Percentiles rank a stretch among this genome's conserved stretches.
Conservation (phyloP, 2,329 filamentous ascomycete genomes). For the Beauveria rudraprayagi region DNA sequence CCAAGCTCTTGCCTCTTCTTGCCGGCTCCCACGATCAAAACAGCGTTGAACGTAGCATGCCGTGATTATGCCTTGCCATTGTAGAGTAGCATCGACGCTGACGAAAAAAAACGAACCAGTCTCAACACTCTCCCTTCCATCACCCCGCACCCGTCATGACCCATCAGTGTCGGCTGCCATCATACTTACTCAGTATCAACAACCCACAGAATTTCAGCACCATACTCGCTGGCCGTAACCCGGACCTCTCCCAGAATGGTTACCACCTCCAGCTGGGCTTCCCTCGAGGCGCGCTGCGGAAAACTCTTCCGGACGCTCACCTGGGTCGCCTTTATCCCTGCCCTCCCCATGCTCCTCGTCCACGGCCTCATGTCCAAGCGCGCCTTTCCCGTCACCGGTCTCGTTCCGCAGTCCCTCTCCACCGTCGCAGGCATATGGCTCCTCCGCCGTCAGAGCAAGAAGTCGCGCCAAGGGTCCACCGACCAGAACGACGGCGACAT, state of each 20-base stretch:
- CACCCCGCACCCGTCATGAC: not conserved
- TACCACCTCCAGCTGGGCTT: constrained; percentile 5
- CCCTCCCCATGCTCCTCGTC: constrained; percentile 31
- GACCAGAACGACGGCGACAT: not conserved
- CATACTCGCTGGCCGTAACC: not conserved
- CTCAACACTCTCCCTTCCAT: not conserved
- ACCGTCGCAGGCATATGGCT: constrained; percentile 20
- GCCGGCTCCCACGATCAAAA: not conserved
- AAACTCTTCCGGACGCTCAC: constrained; percentile 27
- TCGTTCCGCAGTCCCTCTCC: constrained; percentile 32
- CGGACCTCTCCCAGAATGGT: not conserved
- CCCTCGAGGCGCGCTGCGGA: constrained; percentile 11
- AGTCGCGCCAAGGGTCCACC: not conserved
- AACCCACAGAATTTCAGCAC: not conserved
- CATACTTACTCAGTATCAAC: not conserved
- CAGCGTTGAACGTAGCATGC: not conserved
- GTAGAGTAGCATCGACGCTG: not conserved
- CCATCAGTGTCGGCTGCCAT: no score
- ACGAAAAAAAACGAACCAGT: not conserved
- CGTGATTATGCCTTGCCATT: no score
- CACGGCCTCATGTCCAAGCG: constrained; percentile 60
- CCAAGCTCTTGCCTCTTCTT: not conserved
- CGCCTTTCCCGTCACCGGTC: constrained; percentile 34
- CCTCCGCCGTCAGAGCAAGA: constrained; percentile 9
- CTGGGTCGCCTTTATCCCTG: constrained; percentile 29